Evolutionary conservation across 2,329 filamentous ascomycete species (phyloP).

Genomic region (Calycina herbarum): DNA sequence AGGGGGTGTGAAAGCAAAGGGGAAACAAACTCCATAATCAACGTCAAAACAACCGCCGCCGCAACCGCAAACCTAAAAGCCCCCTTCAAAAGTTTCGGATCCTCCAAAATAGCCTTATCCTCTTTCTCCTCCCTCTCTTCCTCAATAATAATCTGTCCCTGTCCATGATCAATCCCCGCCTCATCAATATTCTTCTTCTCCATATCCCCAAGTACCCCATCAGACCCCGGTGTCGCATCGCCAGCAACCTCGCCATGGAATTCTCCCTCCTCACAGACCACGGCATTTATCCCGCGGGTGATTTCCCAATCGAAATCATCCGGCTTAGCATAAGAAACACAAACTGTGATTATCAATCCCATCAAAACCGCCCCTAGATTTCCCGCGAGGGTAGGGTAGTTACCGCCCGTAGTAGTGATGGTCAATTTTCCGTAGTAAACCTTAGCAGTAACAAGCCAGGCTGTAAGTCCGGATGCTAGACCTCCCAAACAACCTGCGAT

Average conservation of each 20-base stretch:
- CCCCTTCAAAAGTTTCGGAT: constrained; percentile 4
- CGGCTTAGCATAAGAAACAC: constrained; percentile 10
- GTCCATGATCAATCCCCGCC: background rate
- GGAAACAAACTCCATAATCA: constrained; percentile 4
- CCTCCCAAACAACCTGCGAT: constrained; percentile 50
- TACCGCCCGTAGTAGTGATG: constrained; percentile 46
- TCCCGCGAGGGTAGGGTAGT: constrained; percentile 9
- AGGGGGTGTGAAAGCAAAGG: background rate
- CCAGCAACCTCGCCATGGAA: background rate
- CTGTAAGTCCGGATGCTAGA: constrained; percentile 48
- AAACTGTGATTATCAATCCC: constrained; percentile 7
- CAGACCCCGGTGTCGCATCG: background rate
- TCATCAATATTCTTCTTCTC: constrained; percentile 1
- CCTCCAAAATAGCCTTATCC: constrained; percentile 9
- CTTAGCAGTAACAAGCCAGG: constrained; percentile 52
- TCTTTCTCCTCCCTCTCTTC: constrained; percentile 3
- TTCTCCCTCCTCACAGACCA: background rate
- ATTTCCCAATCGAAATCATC: constrained; percentile 19
- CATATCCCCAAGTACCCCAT: background rate
- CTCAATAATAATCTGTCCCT: background rate
- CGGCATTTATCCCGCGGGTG: constrained; percentile 9
- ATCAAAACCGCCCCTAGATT: constrained; percentile 1
- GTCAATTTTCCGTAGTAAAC: constrained; percentile 48
- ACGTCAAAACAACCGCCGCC: constrained; percentile 2
- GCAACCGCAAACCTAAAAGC: constrained; percentile 1